Base-by-base conservation (phyloP, 176 grass and related monocot species). In the Coix lacrymajobi region DNA sequence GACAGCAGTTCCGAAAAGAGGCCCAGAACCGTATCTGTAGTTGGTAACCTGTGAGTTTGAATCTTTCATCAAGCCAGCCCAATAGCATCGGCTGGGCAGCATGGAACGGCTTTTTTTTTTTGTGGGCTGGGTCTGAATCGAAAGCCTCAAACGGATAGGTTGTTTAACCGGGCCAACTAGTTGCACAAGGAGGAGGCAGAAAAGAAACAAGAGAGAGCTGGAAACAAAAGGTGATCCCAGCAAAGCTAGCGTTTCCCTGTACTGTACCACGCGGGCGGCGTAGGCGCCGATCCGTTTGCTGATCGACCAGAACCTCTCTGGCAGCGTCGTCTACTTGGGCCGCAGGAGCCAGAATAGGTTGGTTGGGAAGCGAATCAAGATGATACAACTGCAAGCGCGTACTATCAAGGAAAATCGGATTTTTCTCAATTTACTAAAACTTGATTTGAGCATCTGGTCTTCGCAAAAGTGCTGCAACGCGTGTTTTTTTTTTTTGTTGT, bases 361-460 rank as follows among this genome's bases (percentile, higher is more conserved):
- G 31, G 87, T 63, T 85, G 62, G 82, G 70, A 75, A 75, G 62
- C 62, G 69, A 32, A 49, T 36, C 39, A 16, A 30, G 48, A 61
- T 17, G 52, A 24, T 57, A 57, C n/a, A 58, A 41, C 2, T 11
- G 41, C 41, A 43, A 43, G 41, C 39, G 41, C 10, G 11, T 43
- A 1, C 36, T 40, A 43, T 43, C 44, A 45, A 15, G 13, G 44
- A 15, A 45, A 45, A 45, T 45, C 7, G 20, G 20, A 6, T 38
- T 17, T 52, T 7, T 19, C 15, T 51, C 46, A 19, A 4, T 51
- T 51, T 48, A 17, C 45, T 3, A 41, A 41, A 41, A 8, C 8
- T 40, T 41, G 39, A 8, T 3, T 40, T 41, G 39, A 41, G 11
- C 39, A 41, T 41, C 39, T 41, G 39, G 39, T 11, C 8, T 41